Conservation (phyloP, 768 basidiomycete species). For the Leucocoprinus birnbaumii region DNA sequence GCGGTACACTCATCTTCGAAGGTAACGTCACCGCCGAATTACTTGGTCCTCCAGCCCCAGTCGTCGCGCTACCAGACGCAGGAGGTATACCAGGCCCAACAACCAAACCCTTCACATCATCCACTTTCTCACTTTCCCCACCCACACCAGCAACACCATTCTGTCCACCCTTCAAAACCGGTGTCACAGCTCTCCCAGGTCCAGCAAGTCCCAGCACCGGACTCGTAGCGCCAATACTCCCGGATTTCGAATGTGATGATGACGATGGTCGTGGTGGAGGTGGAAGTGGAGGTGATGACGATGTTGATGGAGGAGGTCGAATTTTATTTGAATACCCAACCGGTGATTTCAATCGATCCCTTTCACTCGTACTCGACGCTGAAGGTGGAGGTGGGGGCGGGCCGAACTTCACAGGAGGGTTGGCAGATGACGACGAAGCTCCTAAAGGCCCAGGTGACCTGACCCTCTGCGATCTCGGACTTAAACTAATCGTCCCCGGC, state of each 20-base stretch:
- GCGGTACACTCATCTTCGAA: conserved; percentile 41
- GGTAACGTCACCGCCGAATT: conserved; percentile 19
- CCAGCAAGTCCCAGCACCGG: conserved; percentile 21
- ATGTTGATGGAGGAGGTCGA: too few species aligned
- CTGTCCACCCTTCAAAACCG: conserved; percentile 8
- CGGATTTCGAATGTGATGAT: too few species aligned
- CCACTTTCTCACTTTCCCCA: background rate
- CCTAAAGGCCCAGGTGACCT: background rate
- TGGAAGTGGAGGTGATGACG: background rate
- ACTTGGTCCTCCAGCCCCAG: conserved; percentile 6
- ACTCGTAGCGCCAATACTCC: conserved; percentile 29
- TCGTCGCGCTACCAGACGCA: background rate
- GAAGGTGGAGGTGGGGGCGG: conserved; percentile 23
- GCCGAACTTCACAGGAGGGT: conserved; percentile 10
- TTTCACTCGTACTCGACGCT: conserved; percentile 9
- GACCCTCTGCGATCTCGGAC: conserved; percentile 1
- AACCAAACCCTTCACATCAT: background rate
- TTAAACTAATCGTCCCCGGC: background rate
- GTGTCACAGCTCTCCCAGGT: conserved; percentile 12
- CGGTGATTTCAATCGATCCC: background rate
- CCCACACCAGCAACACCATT: conserved; percentile 1
- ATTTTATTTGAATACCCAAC: background rate
- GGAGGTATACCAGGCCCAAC: background rate
- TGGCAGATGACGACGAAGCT: background rate
- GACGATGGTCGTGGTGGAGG: too few species aligned